Conservation (phyloP, 257 asterid genomes). For the Capsicum pubescens region DNA sequence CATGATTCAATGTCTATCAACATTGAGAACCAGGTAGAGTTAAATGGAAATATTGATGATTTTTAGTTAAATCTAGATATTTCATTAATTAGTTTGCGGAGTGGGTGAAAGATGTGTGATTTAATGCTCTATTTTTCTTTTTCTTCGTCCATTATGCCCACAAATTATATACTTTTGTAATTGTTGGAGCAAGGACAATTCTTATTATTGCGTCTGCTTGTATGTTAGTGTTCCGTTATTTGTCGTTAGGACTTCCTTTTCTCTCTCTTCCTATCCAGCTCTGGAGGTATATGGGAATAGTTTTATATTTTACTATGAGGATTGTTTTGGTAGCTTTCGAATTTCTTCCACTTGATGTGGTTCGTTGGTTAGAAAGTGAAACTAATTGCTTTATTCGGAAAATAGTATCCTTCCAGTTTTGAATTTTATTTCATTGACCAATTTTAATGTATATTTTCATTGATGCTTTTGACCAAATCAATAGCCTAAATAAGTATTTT, state of each 20-base stretch:
- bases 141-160: background rate
- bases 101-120: background rate
- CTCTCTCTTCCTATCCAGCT: conserved; percentile 14
- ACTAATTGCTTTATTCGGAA: background rate
- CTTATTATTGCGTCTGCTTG: background rate
- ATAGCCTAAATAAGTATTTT: background rate
- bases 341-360: background rate
- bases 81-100: background rate
- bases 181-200: background rate
- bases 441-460: background rate
- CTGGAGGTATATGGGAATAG: background rate
- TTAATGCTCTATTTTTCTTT: conserved; percentile 13
- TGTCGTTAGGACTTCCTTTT: background rate
- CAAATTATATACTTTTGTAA: background rate
- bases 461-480: background rate
- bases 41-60: background rate
- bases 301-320: background rate
- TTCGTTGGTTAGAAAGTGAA: background rate
- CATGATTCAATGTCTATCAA: conserved; percentile 46
- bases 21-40: conserved; percentile 66
- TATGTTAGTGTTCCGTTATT: background rate
- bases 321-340: background rate
- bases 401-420: background rate
- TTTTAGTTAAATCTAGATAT: background rate
- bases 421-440: background rate